A percentile compares a stretch with the other conserved stretches of the same genome.
Conservation (phyloP, 257 asterid species). For the Solanum appendiculatum region DNA sequence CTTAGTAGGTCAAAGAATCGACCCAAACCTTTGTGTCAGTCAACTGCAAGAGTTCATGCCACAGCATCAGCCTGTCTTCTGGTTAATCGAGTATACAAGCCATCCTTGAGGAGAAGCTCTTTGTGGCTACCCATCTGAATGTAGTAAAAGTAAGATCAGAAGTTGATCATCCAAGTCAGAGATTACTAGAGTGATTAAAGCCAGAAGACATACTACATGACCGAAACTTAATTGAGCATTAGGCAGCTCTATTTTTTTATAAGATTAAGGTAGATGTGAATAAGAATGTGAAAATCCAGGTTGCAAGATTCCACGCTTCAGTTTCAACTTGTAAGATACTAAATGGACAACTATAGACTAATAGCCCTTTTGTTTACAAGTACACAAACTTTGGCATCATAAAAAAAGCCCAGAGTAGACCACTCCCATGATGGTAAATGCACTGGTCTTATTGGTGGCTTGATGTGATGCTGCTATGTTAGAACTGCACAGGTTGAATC, state of each 20-base stretch:
- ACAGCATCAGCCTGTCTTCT: conserved; percentile 80
- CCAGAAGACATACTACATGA: not conserved
- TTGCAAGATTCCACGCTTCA: not conserved
- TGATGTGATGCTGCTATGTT: not conserved
- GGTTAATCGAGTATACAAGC: conserved; percentile 70
- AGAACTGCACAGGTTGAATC: not conserved
- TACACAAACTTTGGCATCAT: not conserved
- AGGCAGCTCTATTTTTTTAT: not conserved
- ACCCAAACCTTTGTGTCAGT: not conserved
- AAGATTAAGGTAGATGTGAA: not conserved
- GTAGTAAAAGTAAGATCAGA: not conserved
- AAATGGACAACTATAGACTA: not conserved
- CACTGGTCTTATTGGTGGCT: not conserved
- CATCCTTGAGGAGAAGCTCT: conserved; percentile 58
- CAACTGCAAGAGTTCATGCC: conserved; percentile 23
- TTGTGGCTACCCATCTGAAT: conserved; percentile 73
- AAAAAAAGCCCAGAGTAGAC: not conserved
- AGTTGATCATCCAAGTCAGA: not conserved
- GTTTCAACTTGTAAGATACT: not conserved
- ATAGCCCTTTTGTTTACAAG: not conserved
- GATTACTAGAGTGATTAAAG: not conserved
- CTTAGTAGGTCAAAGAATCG: not conserved
- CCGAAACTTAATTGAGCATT: not conserved
- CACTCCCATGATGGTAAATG: not conserved
- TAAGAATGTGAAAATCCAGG: not conserved